Evolutionary conservation across 2,329 filamentous ascomycete genomes (phyloP), one percentile per base, ranked within the genome.

Genomic region (Tolypocladium inflatum): DNA sequence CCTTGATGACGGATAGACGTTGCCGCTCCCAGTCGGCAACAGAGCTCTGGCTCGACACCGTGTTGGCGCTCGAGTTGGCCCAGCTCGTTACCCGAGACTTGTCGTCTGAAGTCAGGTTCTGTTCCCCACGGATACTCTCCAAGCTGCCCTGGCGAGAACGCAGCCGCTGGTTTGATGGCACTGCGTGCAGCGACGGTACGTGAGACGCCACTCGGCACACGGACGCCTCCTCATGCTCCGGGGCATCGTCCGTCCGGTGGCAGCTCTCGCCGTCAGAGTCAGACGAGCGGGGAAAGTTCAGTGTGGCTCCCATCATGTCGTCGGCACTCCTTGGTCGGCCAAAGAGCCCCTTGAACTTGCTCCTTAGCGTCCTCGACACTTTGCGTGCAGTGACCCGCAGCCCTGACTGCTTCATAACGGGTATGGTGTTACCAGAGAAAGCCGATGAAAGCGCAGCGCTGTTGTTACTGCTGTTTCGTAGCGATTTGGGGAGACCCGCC

Each of bases 71-170:
- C 0, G 87, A 88, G 60, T 84, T 83, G 5, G 81, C 81, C 88
- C 88, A 90, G 68, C 87, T 91, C 2, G 87, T 89, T 55, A 89
- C 82, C 26, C 87, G 75, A n/a, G 85, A 88, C 62, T 75, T 81
- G 23, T 83, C 79, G 43, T 82, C 79, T 17, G 70, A 74, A 1
- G 64, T 65, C 55, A 71, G 71, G 45, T 68, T 70, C 41, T 69
- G 70, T 7, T 75, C 74, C 56, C 72, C 77, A 26, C 63, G 63
- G 2, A 80, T 62, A 59, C 78, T 84, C 59, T 80, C 80, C 6
- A 84, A 63, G 60, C 83, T 85, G 1, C 81, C 82, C 63, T 79
- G 74, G 41, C 78, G 77, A 9, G 82, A 84, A 55, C 71, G 75
- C 51, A 81, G 67, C 57, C 77, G 73, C 53, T 80, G 76, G 41